Conservation (phyloP, 371 early-diverging fungal species). For the Apophysomyces variabilis region DNA sequence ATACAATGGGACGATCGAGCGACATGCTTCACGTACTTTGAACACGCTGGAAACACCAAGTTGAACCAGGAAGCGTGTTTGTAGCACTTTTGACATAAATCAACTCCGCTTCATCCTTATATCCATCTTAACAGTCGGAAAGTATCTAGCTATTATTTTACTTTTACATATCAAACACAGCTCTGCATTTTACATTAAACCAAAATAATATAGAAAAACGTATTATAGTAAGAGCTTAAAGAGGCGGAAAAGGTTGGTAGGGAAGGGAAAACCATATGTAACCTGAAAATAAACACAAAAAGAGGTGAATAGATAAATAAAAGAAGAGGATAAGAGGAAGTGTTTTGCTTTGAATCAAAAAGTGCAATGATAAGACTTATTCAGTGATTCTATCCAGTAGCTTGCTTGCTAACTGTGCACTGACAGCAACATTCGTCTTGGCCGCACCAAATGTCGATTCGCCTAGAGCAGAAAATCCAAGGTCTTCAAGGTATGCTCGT, state of each 20-base stretch:
- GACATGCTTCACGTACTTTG: not conserved
- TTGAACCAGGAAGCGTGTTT: not conserved
- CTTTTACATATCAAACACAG: no score
- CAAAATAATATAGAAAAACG: no score
- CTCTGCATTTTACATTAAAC: no score
- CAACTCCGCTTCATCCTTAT: no score
- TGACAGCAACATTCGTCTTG: constrained; percentile 47
- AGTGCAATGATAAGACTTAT: constrained; percentile 6
- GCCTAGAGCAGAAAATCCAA: constrained; percentile 52
- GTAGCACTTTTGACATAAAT: not conserved
- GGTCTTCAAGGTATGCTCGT: constrained; percentile 60
- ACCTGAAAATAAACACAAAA: not conserved
- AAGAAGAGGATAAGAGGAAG: no score
- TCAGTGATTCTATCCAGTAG: constrained; percentile 66
- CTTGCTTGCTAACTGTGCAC: constrained; percentile 60
- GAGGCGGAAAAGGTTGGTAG: no score
- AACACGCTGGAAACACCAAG: no score
- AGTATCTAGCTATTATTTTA: no score
- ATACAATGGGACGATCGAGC: constrained; percentile 66
- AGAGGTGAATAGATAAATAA: not conserved
- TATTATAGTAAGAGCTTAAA: no score
- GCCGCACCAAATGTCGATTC: constrained; percentile 50
- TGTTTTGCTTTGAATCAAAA: not conserved
- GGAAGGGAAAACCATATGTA: no score
- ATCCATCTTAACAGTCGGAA: no score